These are phyloP conservation scores for Scenedesmus sp. DNA, from an alignment of 163 green algal genomes.

Conservation along the genomic window DNA sequence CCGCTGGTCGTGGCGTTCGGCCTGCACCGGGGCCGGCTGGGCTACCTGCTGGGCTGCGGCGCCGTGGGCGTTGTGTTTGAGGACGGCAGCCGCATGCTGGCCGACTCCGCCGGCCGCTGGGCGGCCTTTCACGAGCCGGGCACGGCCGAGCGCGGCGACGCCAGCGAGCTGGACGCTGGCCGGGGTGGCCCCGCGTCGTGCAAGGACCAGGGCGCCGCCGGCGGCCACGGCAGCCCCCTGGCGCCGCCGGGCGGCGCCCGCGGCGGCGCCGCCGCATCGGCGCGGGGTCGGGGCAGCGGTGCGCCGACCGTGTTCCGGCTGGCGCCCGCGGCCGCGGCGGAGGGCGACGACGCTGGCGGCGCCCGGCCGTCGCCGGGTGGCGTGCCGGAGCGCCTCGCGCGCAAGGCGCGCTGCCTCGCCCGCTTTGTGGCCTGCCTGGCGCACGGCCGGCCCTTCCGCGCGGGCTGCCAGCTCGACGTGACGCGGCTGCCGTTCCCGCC, in stretches of 20 bases:
- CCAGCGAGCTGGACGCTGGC: background rate
- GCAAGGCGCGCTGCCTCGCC: slow-evolving; percentile 21
- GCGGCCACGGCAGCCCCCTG: background rate
- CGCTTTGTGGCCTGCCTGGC: slow-evolving; percentile 30
- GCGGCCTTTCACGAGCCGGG: slow-evolving; percentile 17
- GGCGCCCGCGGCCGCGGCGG: too few species aligned
- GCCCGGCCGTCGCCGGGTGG: too few species aligned
- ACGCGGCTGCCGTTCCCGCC: slow-evolving; percentile 5
- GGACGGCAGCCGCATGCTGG: slow-evolving; percentile 23
- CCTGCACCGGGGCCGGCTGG: slow-evolving; percentile 18
- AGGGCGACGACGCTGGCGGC: too few species aligned
- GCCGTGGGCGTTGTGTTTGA: slow-evolving; percentile 41
- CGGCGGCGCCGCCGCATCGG: too few species aligned
- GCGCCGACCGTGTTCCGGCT: too few species aligned
- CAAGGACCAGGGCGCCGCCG: background rate
- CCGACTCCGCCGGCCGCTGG: background rate
- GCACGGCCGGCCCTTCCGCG: slow-evolving; percentile 17
- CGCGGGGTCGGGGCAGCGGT: too few species aligned
- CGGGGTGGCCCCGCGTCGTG: background rate
- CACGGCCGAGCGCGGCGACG: slow-evolving; percentile 8
- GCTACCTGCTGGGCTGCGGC: slow-evolving; percentile 33
- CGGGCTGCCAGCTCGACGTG: slow-evolving; percentile 20
- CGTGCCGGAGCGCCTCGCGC: slow-evolving; percentile 12
- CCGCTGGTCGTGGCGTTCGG: slow-evolving; percentile 17
- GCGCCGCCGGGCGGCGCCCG: too few species aligned